phyloP scores from a whole-genome alignment of 768 basidiomycete species.

The Tylopilus vinaceipallidus region DNA sequence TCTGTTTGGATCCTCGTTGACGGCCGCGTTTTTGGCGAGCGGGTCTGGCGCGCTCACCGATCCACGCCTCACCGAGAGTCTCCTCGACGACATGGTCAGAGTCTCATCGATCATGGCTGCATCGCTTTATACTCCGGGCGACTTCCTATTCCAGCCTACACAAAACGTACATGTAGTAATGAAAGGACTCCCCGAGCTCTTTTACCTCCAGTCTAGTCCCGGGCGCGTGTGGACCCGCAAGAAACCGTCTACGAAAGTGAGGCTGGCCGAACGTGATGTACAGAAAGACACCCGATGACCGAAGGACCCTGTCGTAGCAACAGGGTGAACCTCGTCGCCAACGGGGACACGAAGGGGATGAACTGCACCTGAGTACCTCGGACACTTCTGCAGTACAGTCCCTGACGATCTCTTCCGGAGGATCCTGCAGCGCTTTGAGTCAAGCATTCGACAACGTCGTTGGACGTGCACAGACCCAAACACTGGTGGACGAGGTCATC shows the following conservation, averaged over 20 bases:
- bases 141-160: slow-evolving; percentile 34
- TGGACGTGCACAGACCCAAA: slow-evolving; percentile 55
- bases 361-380: slow-evolving; percentile 62
- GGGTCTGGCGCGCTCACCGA: slow-evolving; percentile 71
- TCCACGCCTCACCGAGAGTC: slow-evolving; percentile 59
- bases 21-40: slow-evolving; percentile 49
- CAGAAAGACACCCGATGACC: slow-evolving; percentile 59
- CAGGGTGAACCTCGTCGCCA: not conserved
- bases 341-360: not conserved
- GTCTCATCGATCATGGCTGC: too few relatives aligned
- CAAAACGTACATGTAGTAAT: slow-evolving; percentile 78
- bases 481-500: slow-evolving; percentile 79
- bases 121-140: not conserved
- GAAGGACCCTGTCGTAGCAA: slow-evolving; percentile 51
- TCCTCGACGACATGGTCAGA: slow-evolving; percentile 14
- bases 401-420: slow-evolving; percentile 64
- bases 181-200: slow-evolving; percentile 76
- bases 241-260: slow-evolving; percentile 75
- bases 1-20: slow-evolving; percentile 53
- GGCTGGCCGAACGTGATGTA: slow-evolving; percentile 90
- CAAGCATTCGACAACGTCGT: not conserved
- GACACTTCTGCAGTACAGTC: slow-evolving; percentile 76
- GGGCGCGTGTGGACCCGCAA: slow-evolving; percentile 42
- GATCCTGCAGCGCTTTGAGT: slow-evolving; percentile 47
- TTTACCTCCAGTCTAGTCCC: slow-evolving; percentile 63